phyloP scores from a whole-genome alignment of 2,329 filamentous ascomycete species.

The Emergomyces pasteurianus region DNA sequence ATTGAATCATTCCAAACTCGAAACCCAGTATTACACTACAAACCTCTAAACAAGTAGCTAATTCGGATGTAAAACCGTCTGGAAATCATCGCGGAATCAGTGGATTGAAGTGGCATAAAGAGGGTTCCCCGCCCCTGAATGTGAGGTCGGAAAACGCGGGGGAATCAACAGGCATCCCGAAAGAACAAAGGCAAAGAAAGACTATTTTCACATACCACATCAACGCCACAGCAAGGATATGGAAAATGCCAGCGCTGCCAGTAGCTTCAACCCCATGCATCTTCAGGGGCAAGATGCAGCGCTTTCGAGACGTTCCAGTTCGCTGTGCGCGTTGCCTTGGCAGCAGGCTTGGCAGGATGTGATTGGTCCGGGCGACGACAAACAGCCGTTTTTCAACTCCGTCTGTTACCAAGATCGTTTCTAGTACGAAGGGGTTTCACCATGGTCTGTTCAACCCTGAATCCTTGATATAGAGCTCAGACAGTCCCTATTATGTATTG shows the following conservation, averaged over 20 bases:
- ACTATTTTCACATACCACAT: not conserved
- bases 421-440: not conserved
- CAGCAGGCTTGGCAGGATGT: not conserved
- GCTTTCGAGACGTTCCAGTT: not conserved
- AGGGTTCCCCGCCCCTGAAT: not conserved
- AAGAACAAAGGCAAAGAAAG: not conserved
- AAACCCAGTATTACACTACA: not conserved
- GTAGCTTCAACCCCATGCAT: not conserved
- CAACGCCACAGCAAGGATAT: not conserved
- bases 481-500: not conserved
- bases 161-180: not conserved
- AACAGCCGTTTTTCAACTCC: not conserved
- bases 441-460: not conserved
- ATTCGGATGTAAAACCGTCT: not conserved
- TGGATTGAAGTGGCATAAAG: not conserved
- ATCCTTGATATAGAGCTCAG: not conserved
- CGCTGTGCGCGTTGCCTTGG: not conserved
- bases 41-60: not conserved
- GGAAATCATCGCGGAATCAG: not conserved
- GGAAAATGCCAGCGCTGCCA: not conserved
- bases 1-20: not conserved
- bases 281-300: not conserved
- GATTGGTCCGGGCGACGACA: not conserved
- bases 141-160: not conserved
- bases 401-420: conserved; percentile 1